Conservation (phyloP, 140 eudicot genomes). For the Ambrosia hybrid region DNA sequence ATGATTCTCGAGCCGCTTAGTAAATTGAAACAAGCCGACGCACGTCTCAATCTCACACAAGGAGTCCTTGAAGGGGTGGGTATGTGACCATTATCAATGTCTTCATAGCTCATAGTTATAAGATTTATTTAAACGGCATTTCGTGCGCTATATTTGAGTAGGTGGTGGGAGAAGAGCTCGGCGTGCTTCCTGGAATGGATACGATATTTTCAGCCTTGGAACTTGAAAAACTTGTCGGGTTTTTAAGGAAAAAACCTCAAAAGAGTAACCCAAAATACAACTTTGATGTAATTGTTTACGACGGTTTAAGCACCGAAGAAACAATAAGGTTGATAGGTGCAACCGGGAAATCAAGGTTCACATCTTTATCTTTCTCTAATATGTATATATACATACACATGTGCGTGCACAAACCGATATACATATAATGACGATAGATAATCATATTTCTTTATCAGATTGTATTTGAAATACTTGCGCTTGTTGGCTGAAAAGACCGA, state of each 20-base stretch:
- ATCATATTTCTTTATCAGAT: slow-evolving; percentile 42
- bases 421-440: not conserved
- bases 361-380: slow-evolving; percentile 10
- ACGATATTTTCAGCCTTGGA: slow-evolving; percentile 74
- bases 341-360: slow-evolving; percentile 73
- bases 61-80: slow-evolving; percentile 99
- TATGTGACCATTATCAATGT: slow-evolving; percentile 44
- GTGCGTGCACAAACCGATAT: not conserved
- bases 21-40: slow-evolving; percentile 83
- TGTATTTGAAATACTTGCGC: slow-evolving; percentile 78
- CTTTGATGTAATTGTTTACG: slow-evolving; percentile 72
- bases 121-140: not conserved
- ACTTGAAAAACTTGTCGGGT: slow-evolving; percentile 66
- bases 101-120: not conserved
- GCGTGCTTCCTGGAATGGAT: slow-evolving; percentile 99
- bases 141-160: slow-evolving; percentile 40
- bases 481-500: slow-evolving; percentile 87
- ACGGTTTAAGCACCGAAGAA: slow-evolving; percentile 83
- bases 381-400: not conserved
- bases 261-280: slow-evolving; percentile 38
- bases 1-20: slow-evolving; percentile 86
- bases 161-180: slow-evolving; percentile 98
- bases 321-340: slow-evolving; percentile 87
- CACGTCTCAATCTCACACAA: slow-evolving; percentile 80
- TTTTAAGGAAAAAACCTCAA: slow-evolving; percentile 39